Evolutionary conservation across 1,284 basidiomycete genomes (phyloP), one percentile per base, ranked within the genome.

Genomic region (Ceratobasidium theobromae): DNA sequence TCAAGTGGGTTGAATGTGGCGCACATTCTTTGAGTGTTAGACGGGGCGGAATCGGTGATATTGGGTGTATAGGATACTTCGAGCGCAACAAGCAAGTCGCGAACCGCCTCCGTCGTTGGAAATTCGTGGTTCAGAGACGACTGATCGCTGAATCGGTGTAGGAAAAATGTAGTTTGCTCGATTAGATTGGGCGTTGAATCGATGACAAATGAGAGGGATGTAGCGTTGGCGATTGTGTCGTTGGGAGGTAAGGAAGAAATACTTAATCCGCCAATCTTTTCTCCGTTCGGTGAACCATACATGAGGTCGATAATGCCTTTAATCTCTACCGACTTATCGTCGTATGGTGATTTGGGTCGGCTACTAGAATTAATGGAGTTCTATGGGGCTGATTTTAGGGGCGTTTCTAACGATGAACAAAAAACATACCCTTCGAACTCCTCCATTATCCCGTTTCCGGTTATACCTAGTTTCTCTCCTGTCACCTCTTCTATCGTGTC

Each of bases 1-100:
- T 46, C 48, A 5, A 28, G 33, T 3, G 58, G 58, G 35, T 62
- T 41, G 28, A 62, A 62, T 27, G 58, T 51, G 4, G 46, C 58
- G 27, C 58, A 62, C 33, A 62, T 28, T 16, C 21, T 11, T n/a
- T 52, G 25, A 21, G 18, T 6, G 5, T 21, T 5, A 11, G 43
- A 9, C 35, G 35, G 35, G 6, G 6, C 35, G 6, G 35, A 16
- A 16, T 16, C 35, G 35, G 35, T 38, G 9, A 14, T 45, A 21
- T 45, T 45, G 18, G 43, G 43, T 21, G 43, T 21, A 45, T 21
- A 14, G 18, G 18, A 33, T 30, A 48, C 58, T 32, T 62, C 32
- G 11, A 62, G 35, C 6, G 58, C 48, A 14, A 62, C 58, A 2
- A 62, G 48, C n/a, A 62, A 14, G 18, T 62, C 58, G 16, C 33